These are phyloP conservation scores for Urtica urens DNA, from an alignment of 306 rosid genomes.

Conservation along the genomic window DNA sequence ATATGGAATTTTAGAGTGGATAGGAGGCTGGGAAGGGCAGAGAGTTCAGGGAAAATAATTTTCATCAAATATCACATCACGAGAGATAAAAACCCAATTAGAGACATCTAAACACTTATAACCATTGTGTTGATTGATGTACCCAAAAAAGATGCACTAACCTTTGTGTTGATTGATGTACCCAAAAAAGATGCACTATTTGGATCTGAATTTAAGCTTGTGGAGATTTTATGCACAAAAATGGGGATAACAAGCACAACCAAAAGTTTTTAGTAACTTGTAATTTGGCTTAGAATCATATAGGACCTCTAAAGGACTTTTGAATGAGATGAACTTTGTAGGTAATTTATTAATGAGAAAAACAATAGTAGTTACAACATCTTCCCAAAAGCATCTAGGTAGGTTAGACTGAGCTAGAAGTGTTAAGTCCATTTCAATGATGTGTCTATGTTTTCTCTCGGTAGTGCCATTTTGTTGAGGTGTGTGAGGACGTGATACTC, in stretches of 20 bases:
- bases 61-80: no score
- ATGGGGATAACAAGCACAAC: no score
- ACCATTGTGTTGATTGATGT: no score
- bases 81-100: no score
- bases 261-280: neutral
- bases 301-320: neutral
- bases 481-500: no score
- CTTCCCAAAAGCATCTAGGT: neutral
- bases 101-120: no score
- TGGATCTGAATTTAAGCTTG: neutral
- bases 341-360: neutral
- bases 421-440: neutral
- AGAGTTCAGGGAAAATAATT: no score
- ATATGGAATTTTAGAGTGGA: no score
- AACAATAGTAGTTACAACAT: neutral
- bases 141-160: neutral
- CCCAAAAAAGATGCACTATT: neutral
- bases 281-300: neutral
- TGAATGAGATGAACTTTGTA: neutral
- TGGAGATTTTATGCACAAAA: neutral
- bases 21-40: no score
- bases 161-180: neutral
- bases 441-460: no score
- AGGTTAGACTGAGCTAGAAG: neutral
- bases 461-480: no score